Conservation (phyloP, 108 stramenopile species). For the Licmophora abbreviata region DNA sequence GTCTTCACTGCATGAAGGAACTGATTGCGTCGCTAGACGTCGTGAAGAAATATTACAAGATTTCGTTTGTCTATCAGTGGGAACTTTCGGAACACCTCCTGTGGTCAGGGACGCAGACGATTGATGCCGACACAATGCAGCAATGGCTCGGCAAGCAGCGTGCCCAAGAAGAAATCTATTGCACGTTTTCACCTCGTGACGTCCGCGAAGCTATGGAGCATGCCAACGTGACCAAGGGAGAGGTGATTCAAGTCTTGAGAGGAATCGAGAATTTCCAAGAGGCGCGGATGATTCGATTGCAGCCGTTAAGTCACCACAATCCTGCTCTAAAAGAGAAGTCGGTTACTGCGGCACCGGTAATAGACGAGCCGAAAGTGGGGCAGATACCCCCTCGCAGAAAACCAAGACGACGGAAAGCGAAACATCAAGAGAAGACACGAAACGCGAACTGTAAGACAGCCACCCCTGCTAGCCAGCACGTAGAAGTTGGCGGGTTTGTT, state of each 20-base stretch:
- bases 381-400: no score
- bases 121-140: constrained; percentile 55
- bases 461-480: background rate
- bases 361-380: no score
- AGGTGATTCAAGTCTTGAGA: constrained; percentile 33
- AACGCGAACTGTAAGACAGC: background rate
- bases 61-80: constrained; percentile 55
- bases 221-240: constrained; percentile 40
- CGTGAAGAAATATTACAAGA: constrained; percentile 46
- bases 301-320: constrained; percentile 23
- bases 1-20: constrained; percentile 57
- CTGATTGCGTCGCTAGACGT: constrained; percentile 33
- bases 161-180: constrained; percentile 74
- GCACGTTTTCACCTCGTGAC: constrained; percentile 50
- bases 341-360: background rate
- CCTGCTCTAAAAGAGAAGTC: background rate
- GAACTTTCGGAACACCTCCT: constrained; percentile 52
- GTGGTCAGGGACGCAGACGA: constrained; percentile 70
- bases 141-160: constrained; percentile 48
- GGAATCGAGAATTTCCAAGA: constrained; percentile 42
- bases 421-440: no score
- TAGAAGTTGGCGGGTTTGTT: background rate
- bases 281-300: constrained; percentile 47
- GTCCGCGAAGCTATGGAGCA: constrained; percentile 42
- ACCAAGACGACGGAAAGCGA: no score